These are phyloP conservation scores for Endocladia muricata DNA, from an alignment of 31 red algal species.

Conservation along the genomic window DNA sequence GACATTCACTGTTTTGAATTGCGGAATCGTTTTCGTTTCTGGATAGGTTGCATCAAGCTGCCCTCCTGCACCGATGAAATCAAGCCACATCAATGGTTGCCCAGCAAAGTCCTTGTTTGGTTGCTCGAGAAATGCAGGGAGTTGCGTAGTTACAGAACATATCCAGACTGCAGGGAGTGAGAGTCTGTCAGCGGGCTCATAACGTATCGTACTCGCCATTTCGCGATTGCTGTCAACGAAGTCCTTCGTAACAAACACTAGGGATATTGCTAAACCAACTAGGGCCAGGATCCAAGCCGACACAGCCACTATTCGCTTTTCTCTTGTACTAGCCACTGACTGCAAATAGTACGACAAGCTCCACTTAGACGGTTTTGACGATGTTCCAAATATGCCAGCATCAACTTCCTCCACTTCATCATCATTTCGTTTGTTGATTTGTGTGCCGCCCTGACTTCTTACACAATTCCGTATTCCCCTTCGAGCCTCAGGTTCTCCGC, in stretches of 20 bases:
- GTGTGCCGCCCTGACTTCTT: neutral
- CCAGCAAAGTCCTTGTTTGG: constrained; percentile 1
- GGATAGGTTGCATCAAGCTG: constrained; percentile 31
- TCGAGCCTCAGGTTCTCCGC: neutral
- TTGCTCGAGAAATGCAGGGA: constrained; percentile 5
- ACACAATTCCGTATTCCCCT: neutral
- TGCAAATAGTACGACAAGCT: constrained; percentile 39
- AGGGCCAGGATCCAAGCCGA: constrained; percentile 52
- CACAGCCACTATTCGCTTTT: constrained; percentile 47
- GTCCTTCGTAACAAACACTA: constrained; percentile 62
- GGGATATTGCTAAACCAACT: constrained; percentile 46
- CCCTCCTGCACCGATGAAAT: constrained; percentile 5
- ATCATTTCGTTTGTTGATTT: constrained; percentile 4
- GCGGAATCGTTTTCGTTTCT: constrained; percentile 16
- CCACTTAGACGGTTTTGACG: constrained; percentile 15
- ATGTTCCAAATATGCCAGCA: constrained; percentile 10
- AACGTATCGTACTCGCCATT: constrained; percentile 32
- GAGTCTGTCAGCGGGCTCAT: constrained; percentile 1
- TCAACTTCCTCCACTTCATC: neutral
- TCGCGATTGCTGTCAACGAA: constrained; percentile 39
- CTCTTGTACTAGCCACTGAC: constrained; percentile 44
- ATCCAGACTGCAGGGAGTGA: constrained; percentile 42
- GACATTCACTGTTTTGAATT: neutral
- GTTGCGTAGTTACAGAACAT: constrained; percentile 22
- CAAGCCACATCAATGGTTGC: constrained; percentile 31